Conservation (phyloP, 192 early-diverging fungal genomes). For the Backusella macrospora region DNA sequence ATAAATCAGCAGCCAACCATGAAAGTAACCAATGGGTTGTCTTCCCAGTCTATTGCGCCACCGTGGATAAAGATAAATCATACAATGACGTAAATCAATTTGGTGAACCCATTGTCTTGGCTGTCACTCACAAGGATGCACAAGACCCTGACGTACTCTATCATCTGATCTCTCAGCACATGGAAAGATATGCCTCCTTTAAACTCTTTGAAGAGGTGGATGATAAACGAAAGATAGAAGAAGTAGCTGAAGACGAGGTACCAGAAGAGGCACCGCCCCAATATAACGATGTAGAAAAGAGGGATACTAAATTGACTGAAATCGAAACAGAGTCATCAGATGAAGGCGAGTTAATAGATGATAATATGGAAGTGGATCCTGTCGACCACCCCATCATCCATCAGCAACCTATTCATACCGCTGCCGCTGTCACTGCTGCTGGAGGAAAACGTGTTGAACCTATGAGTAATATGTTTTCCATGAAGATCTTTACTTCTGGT, state of each 20-base stretch:
- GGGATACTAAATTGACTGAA: neutral
- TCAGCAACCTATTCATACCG: constrained; percentile 30
- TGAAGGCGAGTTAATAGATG: neutral
- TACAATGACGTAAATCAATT: constrained; percentile 27
- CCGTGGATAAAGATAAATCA: constrained; percentile 35
- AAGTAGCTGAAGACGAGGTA: constrained; percentile 22
- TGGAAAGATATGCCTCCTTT: constrained; percentile 45
- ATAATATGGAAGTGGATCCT: neutral
- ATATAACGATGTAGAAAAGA: neutral
- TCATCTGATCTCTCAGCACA: constrained; percentile 41
- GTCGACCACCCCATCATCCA: neutral
- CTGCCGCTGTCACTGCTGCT: constrained; percentile 41
- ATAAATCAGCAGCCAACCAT: neutral
- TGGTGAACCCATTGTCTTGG: constrained; percentile 51
- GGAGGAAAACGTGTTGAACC: constrained; percentile 34
- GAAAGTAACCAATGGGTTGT: constrained; percentile 22
- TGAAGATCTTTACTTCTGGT: constrained; percentile 29
- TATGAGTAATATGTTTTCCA: constrained; percentile 34
- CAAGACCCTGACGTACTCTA: constrained; percentile 38
- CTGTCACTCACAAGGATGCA: constrained; percentile 45
- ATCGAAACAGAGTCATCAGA: neutral
- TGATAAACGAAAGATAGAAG: neutral
- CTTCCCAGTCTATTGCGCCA: constrained; percentile 38
- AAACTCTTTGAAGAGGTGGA: constrained; percentile 42
- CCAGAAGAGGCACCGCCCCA: constrained; percentile 15